Evolutionary conservation across 305 asterid genomes (phyloP).

Genomic region (Plantago coronopus): DNA sequence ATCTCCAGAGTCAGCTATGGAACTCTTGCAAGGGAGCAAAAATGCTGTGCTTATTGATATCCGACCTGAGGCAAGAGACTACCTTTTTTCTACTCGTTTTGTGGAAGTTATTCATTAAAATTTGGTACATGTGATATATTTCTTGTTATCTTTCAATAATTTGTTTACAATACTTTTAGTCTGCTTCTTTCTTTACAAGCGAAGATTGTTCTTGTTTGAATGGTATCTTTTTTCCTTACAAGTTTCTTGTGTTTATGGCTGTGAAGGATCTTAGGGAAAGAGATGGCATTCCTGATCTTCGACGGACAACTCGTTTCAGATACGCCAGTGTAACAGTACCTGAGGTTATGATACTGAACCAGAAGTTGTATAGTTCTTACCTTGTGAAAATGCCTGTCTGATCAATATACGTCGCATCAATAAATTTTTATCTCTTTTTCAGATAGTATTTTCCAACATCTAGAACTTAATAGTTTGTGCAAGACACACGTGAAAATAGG

Average conservation of each 20-base stretch:
- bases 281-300: constrained; percentile 94
- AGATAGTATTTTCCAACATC: not conserved
- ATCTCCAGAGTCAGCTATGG: constrained; percentile 63
- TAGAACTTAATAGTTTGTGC: not conserved
- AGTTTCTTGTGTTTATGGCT: constrained; percentile 30
- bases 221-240: constrained; percentile 11
- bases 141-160: not conserved
- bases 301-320: constrained; percentile 78
- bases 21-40: constrained; percentile 65
- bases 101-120: constrained; percentile 14
- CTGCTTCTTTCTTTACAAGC: not conserved
- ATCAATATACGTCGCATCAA: not conserved
- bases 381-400: constrained; percentile 15
- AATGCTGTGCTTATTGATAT: constrained; percentile 74
- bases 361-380: not conserved
- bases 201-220: constrained; percentile 3
- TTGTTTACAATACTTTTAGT: not conserved
- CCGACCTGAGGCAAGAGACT: constrained; percentile 88
- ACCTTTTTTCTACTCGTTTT: constrained; percentile 32
- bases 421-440: not conserved
- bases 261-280: constrained; percentile 79
- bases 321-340: constrained; percentile 63
- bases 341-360: constrained; percentile 43
- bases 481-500: not conserved
- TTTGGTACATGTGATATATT: not conserved